A percentile compares a stretch with the other conserved stretches of the same genome.
Evolutionary conservation across 805 yeast species (phyloP).

Genomic region (Torulaspora franciscae): DNA sequence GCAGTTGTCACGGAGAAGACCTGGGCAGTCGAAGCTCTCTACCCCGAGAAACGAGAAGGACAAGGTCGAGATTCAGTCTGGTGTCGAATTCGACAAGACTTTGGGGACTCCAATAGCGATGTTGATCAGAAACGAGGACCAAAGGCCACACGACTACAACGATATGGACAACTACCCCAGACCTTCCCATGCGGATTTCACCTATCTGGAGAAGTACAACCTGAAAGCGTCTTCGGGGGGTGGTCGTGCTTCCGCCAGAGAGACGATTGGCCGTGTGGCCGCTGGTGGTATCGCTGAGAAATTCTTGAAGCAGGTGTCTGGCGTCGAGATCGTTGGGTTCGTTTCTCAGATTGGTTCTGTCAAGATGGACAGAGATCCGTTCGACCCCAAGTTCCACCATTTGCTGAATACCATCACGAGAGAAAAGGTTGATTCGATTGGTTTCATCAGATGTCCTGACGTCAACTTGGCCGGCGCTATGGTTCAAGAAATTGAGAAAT

Average conservation of each 20-base stretch:
- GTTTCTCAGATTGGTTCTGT: conserved; percentile 87
- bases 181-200: conserved; percentile 97
- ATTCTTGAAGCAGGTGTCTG: conserved; percentile 65
- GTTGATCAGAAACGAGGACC: conserved; percentile 91
- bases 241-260: conserved; percentile 95
- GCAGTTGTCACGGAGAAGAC: conserved; percentile 93
- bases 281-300: conserved; percentile 99
- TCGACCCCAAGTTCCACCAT: conserved; percentile 57
- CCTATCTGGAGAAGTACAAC: conserved; percentile 87
- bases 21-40: conserved; percentile 88
- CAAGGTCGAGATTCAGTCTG: conserved; percentile 86
- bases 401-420: conserved; percentile 74
- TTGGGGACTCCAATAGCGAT: conserved; percentile 94
- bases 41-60: conserved; percentile 98
- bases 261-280: conserved; percentile 97
- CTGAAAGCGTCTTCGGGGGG: conserved; percentile 94
- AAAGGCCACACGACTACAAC: conserved; percentile 91
- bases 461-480: conserved; percentile 62
- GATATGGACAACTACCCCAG: conserved; percentile 95
- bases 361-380: conserved; percentile 69
- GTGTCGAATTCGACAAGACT: conserved; percentile 85
- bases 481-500: conserved; percentile 81
- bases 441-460: conserved; percentile 94
- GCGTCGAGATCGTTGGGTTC: conserved; percentile 93
- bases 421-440: conserved; percentile 79